Conservation (phyloP, 208 protist genomes). For the Angomonas deanei region DNA sequence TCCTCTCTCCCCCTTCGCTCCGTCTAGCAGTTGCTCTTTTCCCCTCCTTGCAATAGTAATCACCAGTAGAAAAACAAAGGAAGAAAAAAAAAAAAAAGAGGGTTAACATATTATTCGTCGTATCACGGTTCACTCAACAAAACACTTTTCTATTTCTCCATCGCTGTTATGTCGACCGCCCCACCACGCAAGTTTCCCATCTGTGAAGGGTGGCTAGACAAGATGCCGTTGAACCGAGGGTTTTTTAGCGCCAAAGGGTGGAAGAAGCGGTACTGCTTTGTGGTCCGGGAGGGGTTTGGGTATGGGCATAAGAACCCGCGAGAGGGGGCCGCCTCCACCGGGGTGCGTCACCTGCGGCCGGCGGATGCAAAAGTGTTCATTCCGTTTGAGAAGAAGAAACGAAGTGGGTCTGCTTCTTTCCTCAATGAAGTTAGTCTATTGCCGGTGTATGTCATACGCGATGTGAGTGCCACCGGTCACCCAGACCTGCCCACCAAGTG, state of each 20-base stretch:
- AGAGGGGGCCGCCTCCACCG: neutral
- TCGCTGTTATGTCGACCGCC: neutral
- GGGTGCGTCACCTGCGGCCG: neutral
- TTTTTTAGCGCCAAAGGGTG: slow-evolving; percentile 38
- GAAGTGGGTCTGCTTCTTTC: neutral
- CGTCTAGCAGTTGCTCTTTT: too few species aligned
- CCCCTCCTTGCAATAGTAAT: too few species aligned
- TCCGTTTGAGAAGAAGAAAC: slow-evolving; percentile 20
- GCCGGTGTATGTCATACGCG: slow-evolving; percentile 49
- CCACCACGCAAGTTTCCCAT: neutral
- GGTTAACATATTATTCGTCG: neutral
- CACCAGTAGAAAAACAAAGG: neutral
- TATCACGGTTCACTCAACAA: neutral
- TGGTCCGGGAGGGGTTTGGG: slow-evolving; percentile 38
- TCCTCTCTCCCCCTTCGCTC: too few species aligned
- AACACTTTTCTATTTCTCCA: slow-evolving; percentile 3
- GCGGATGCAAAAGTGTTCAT: slow-evolving; percentile 28
- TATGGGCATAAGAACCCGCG: slow-evolving; percentile 24
- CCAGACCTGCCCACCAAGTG: slow-evolving; percentile 23
- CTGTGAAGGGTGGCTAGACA: slow-evolving; percentile 67
- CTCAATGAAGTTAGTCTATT: slow-evolving; percentile 10
- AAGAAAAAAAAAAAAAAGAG: neutral
- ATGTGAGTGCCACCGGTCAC: slow-evolving; percentile 34
- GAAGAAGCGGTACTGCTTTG: slow-evolving; percentile 39
- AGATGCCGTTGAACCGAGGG: slow-evolving; percentile 40